Evolutionary conservation across 768 basidiomycete genomes (phyloP).

Genomic region (Mycena venus): DNA sequence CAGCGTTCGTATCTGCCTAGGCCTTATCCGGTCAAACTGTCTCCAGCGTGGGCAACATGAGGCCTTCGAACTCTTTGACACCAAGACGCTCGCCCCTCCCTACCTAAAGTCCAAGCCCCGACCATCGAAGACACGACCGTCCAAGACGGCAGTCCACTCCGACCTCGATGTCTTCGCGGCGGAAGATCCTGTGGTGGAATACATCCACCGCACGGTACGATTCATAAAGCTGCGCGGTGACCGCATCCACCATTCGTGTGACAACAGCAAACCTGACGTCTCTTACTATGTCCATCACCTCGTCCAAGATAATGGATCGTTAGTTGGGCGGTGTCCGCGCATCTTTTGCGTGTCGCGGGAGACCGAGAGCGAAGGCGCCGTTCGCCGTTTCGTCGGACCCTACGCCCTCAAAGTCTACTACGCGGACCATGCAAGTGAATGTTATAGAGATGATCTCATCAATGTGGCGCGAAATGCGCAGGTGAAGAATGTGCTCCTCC

Average conservation of each 20-base stretch:
- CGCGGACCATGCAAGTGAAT: conserved; percentile 12
- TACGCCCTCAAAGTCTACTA: conserved; percentile 22
- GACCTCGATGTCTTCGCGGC: conserved; percentile 1
- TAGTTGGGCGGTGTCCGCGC: conserved; percentile 20
- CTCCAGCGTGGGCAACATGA: conserved; percentile 24
- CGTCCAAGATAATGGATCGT: conserved; percentile 9
- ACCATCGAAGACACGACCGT: neutral
- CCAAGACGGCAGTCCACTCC: neutral
- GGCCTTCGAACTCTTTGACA: conserved; percentile 1
- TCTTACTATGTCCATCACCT: conserved; percentile 20
- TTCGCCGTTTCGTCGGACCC: conserved; percentile 15
- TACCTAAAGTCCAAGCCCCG: neutral
- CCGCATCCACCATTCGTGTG: neutral
- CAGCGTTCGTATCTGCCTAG: conserved; percentile 14
- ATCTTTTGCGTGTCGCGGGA: conserved; percentile 23
- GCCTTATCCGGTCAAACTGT: neutral
- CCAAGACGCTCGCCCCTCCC: neutral
- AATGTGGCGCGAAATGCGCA: neutral
- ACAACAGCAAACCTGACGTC: neutral
- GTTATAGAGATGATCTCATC: conserved; percentile 4
- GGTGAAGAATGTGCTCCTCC: conserved; percentile 22
- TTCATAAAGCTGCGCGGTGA: conserved; percentile 13
- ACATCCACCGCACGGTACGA: conserved; percentile 14
- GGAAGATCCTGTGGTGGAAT: conserved; percentile 7
- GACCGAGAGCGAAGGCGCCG: neutral